These are phyloP conservation scores for Echria macrotheca DNA, from an alignment of 495 filamentous ascomycete genomes.

Conservation along the genomic window DNA sequence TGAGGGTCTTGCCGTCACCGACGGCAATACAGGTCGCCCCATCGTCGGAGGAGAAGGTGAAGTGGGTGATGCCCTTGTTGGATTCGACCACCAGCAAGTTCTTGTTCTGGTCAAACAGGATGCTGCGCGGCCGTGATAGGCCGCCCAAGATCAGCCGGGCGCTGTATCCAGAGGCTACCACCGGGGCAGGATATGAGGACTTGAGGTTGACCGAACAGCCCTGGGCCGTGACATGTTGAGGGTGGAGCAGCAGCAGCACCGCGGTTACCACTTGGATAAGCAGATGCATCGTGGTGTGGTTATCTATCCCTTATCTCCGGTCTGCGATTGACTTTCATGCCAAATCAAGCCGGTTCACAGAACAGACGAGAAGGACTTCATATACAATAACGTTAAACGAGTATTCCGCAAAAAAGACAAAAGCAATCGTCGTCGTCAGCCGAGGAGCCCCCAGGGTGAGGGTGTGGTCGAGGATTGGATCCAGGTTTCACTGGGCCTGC, in stretches of 20 bases:
- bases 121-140: constrained; percentile 49
- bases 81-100: constrained; percentile 57
- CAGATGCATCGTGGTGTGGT: too few relatives aligned
- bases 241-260: constrained; percentile 3
- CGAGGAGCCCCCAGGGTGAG: too few relatives aligned
- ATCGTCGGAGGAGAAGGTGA: constrained; percentile 44
- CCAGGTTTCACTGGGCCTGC: too few relatives aligned
- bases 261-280: not conserved
- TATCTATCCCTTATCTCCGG: too few relatives aligned
- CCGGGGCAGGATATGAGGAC: constrained; percentile 34
- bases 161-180: constrained; percentile 52
- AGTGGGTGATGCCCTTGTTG: constrained; percentile 47
- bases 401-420: too few relatives aligned
- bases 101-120: constrained; percentile 55
- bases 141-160: constrained; percentile 50
- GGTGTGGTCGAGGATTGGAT: too few relatives aligned
- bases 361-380: too few relatives aligned
- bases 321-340: too few relatives aligned
- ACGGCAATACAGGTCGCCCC: constrained; percentile 41
- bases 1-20: constrained; percentile 22
- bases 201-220: constrained; percentile 3
- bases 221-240: too few relatives aligned
- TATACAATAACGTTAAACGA: too few relatives aligned
- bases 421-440: too few relatives aligned
- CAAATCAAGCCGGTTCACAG: too few relatives aligned